Conservation (phyloP, 2,329 filamentous ascomycete genomes). For the Venturia nashicola region DNA sequence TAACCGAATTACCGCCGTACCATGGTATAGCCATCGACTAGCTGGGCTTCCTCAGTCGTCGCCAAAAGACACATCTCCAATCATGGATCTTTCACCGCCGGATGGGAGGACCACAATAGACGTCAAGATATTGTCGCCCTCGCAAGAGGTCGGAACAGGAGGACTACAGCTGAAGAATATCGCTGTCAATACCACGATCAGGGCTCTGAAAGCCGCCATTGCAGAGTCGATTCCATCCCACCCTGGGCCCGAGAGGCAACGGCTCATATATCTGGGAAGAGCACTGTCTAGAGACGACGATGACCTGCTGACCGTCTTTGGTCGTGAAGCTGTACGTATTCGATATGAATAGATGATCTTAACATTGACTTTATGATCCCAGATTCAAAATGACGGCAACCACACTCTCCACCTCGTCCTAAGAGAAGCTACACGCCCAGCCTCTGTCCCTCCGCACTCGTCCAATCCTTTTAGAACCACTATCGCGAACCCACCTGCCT, state of each 20-base stretch:
- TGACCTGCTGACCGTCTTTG: slow-evolving; percentile 38
- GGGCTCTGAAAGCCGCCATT: slow-evolving; percentile 40
- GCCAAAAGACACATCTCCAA: neutral
- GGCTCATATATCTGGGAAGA: slow-evolving; percentile 46
- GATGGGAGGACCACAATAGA: slow-evolving; percentile 16
- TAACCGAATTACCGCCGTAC: neutral
- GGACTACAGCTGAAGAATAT: slow-evolving; percentile 20
- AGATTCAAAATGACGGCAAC: slow-evolving; percentile 23
- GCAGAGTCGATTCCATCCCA: slow-evolving; percentile 32
- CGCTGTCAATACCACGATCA: slow-evolving; percentile 32
- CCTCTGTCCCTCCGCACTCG: neutral
- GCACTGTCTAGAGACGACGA: slow-evolving; percentile 37
- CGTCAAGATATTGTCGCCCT: slow-evolving; percentile 27
- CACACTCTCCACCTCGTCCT: slow-evolving; percentile 27
- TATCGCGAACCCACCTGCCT: neutral
- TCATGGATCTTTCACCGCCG: neutral
- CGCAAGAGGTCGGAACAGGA: slow-evolving; percentile 22
- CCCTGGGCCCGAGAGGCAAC: slow-evolving; percentile 32
- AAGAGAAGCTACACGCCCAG: slow-evolving; percentile 18
- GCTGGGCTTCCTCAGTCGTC: neutral
- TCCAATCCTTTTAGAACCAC: neutral
- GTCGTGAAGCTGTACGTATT: slow-evolving; percentile 14
- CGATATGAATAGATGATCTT: neutral
- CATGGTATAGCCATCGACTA: neutral
- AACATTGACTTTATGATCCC: neutral